A percentile compares a stretch with the other conserved stretches of the same genome.
Conservation (phyloP, 306 rosid species). For the Cyamopsis tetragonoloba region DNA sequence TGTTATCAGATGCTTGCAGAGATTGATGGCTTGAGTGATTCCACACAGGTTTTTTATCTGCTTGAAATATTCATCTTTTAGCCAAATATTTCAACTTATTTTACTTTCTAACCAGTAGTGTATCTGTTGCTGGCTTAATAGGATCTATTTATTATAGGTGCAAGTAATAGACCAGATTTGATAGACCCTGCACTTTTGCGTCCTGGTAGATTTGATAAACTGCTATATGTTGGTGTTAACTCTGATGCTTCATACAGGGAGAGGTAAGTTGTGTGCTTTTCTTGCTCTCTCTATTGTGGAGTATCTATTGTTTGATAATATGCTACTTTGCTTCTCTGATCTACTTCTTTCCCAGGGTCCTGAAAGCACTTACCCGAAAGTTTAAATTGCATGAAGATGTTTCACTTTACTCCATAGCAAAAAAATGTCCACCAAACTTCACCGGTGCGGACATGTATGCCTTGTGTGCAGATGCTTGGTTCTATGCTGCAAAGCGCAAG, state of each 20-base stretch:
- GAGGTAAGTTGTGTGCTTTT: constrained; percentile 40
- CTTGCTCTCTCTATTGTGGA: neutral
- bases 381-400: constrained; percentile 72
- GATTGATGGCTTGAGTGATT: constrained; percentile 90
- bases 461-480: constrained; percentile 97
- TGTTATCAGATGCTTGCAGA: constrained; percentile 89
- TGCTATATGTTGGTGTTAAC: constrained; percentile 85
- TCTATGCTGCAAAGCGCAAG: constrained; percentile 88
- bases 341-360: constrained; percentile 47
- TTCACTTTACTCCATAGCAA: constrained; percentile 72
- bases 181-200: constrained; percentile 94
- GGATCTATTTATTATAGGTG: constrained; percentile 95
- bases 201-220: constrained; percentile 94
- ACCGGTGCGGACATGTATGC: constrained; percentile 99
- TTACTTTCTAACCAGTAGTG: constrained; percentile 24
- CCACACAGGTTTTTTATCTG: constrained; percentile 59
- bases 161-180: constrained; percentile 97
- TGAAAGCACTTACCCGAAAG: constrained; percentile 87
- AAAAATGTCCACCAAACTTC: constrained; percentile 80
- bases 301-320: neutral
- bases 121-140: constrained; percentile 33
- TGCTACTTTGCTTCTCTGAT: neutral
- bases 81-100: constrained; percentile 2
- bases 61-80: constrained; percentile 1
- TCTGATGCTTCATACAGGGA: constrained; percentile 87